A percentile compares a stretch with the other conserved stretches of the same genome.
Evolutionary conservation across 371 early-diverging fungal species (phyloP).

Genomic region (Mortierella sp.): DNA sequence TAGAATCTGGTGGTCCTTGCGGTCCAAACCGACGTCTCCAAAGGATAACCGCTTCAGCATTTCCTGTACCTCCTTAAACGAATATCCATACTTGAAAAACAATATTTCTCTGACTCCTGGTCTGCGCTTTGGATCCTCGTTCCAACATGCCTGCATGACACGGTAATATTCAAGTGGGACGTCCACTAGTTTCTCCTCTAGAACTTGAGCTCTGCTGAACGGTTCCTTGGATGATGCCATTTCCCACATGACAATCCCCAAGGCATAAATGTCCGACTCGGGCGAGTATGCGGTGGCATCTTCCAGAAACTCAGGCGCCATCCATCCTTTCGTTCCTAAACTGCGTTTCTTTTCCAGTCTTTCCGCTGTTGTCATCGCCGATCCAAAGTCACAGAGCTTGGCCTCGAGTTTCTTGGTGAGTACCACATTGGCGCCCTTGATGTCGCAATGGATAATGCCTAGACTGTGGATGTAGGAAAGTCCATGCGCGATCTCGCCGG

Average conservation of each 20-base stretch:
- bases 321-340: not conserved
- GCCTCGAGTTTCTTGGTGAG: slow-evolving; percentile 11
- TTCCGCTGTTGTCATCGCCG: slow-evolving; percentile 1
- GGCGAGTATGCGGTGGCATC: slow-evolving; percentile 11
- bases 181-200: slow-evolving; percentile 1
- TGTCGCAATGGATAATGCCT: slow-evolving; percentile 13
- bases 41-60: not conserved
- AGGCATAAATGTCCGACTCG: slow-evolving; percentile 15
- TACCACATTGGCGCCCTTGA: slow-evolving; percentile 19
- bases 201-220: not conserved
- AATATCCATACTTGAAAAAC: slow-evolving; percentile 1
- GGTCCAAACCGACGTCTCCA: not conserved
- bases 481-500: slow-evolving; percentile 13
- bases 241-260: slow-evolving; percentile 21
- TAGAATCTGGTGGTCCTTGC: not conserved
- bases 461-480: slow-evolving; percentile 11
- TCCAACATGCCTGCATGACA: slow-evolving; percentile 9
- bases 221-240: slow-evolving; percentile 5
- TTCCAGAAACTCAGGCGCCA: slow-evolving; percentile 2
- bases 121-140: slow-evolving; percentile 6
- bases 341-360: not conserved
- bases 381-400: slow-evolving; percentile 19
- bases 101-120: not conserved
- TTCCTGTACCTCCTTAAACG: not conserved
- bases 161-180: slow-evolving; percentile 1